Conservation (phyloP, 225 moss, liverwort and hornwort species). For the Physcomitrellopsis africana region DNA sequence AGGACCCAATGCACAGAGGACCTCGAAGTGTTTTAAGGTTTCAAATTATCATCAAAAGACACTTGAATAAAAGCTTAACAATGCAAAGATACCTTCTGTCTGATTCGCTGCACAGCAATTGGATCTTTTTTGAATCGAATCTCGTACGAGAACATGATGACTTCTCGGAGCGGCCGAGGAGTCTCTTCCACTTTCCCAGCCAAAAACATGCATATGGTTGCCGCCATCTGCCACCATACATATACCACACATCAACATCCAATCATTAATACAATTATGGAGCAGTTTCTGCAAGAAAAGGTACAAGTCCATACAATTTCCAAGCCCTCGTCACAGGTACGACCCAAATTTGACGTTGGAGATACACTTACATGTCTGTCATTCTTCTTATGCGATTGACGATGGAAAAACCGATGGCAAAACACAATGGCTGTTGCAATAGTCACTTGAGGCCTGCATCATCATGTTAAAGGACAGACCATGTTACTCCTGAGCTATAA, state of each 20-base stretch:
- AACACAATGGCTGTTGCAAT: constrained; percentile 98
- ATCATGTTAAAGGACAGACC: constrained; percentile 8
- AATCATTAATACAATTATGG: constrained; percentile 29
- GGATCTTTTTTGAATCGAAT: constrained; percentile 90
- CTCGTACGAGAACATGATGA: constrained; percentile 80
- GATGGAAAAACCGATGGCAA: constrained; percentile 95
- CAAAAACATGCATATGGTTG: constrained; percentile 95
- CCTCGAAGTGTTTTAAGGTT: not conserved
- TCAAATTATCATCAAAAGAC: not conserved
- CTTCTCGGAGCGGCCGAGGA: constrained; percentile 82
- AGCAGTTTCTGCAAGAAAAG: constrained; percentile 14
- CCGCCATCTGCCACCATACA: constrained; percentile 77
- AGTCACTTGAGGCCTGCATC: constrained; percentile 89
- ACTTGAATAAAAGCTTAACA: constrained; percentile 15
- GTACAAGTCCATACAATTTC: constrained; percentile 21
- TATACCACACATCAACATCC: constrained; percentile 14
- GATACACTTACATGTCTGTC: constrained; percentile 83
- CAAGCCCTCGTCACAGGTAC: constrained; percentile 10
- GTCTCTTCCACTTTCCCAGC: constrained; percentile 99
- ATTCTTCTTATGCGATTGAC: constrained; percentile 92
- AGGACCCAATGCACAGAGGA: not conserved
- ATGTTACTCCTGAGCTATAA: not conserved
- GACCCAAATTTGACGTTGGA: constrained; percentile 26
- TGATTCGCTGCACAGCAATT: constrained; percentile 67
- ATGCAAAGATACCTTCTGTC: constrained; percentile 60